These are phyloP conservation scores for Fusarium lateritium DNA, from an alignment of 2,329 filamentous ascomycete genomes.

Conservation along the genomic window DNA sequence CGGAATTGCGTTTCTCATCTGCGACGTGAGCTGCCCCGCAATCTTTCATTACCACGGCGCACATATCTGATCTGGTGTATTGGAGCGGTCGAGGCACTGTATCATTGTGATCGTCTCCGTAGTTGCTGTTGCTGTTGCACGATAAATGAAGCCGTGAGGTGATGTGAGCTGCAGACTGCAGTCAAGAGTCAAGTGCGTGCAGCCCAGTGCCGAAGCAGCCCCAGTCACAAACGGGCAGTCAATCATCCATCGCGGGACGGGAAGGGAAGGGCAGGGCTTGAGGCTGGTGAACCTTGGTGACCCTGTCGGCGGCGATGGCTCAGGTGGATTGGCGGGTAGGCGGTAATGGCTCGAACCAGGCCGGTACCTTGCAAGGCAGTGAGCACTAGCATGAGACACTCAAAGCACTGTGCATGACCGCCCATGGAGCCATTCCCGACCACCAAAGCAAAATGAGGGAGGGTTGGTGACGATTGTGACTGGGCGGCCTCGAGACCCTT, in stretches of 20 bases:
- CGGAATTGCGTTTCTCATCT: slow-evolving; percentile 45
- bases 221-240: slow-evolving; percentile 28
- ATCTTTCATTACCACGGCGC: slow-evolving; percentile 34
- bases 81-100: slow-evolving; percentile 30
- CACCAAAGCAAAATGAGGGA: slow-evolving; percentile 35
- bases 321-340: slow-evolving; percentile 34
- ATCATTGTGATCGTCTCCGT: slow-evolving; percentile 1
- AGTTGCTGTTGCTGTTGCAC: not conserved
- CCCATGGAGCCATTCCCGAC: slow-evolving; percentile 39
- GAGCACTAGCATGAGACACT: slow-evolving; percentile 39
- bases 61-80: slow-evolving; percentile 37
- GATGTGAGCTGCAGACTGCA: slow-evolving; percentile 23
- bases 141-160: slow-evolving; percentile 5
- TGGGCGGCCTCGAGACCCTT: slow-evolving; percentile 43
- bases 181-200: slow-evolving; percentile 31
- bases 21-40: slow-evolving; percentile 39
- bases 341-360: slow-evolving; percentile 23
- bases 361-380: slow-evolving; percentile 42
- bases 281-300: slow-evolving; percentile 39
- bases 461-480: slow-evolving; percentile 44
- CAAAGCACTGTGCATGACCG: slow-evolving; percentile 39
- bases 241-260: slow-evolving; percentile 33
- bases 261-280: slow-evolving; percentile 35
- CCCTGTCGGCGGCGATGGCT: slow-evolving; percentile 8
- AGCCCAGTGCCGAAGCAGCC: slow-evolving; percentile 38